Evolutionary conservation across 2,329 filamentous ascomycete genomes (phyloP), one percentile per base, ranked within the genome.

Genomic region (Nemania bipapillata): DNA sequence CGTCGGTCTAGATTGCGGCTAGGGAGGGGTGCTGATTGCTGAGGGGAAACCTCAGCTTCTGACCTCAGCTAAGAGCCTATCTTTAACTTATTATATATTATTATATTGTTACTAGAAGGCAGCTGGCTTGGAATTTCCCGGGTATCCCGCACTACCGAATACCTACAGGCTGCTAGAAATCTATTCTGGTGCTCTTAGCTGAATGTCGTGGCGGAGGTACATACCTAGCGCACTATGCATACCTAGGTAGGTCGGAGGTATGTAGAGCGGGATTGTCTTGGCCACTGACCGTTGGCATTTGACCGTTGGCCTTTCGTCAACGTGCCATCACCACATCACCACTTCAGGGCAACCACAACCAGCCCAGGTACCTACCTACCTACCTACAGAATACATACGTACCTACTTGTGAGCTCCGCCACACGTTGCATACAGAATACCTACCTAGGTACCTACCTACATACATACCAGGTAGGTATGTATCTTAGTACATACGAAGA

Each of bases 361-460:
- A 28, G 15, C 26, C 12, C 45, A 40, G 22, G 26, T 30, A 57
- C n/a, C n/a, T n/a, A n/a, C n/a, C n/a, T n/a, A n/a, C n/a, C n/a
- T n/a, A n/a, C n/a, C n/a, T n/a, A n/a, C n/a, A n/a, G n/a, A n/a
- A n/a, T n/a, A n/a, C n/a, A n/a, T n/a, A n/a, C n/a, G n/a, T n/a
- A n/a, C n/a, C n/a, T n/a, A n/a, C n/a, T n/a, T n/a, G n/a, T n/a
- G n/a, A 26, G 52, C 66, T 69, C 66, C 66, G 66, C 66, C 63
- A 69, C 66, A 63, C 62, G 63, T 66, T 69, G 63, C 66, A 66
- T 58, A n/a, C 40, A 56, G 40, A 50, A 60, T 60, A n/a, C n/a
- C n/a, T n/a, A n/a, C n/a, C n/a, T n/a, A n/a, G n/a, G n/a, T n/a
- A n/a, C n/a, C n/a, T n/a, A n/a, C n/a, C n/a, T n/a, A n/a, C n/a